A percentile compares a stretch with the other conserved stretches of the same genome.
phyloP scores from a whole-genome alignment of 305 asterid genomes.

The Fraxinus sp. region DNA sequence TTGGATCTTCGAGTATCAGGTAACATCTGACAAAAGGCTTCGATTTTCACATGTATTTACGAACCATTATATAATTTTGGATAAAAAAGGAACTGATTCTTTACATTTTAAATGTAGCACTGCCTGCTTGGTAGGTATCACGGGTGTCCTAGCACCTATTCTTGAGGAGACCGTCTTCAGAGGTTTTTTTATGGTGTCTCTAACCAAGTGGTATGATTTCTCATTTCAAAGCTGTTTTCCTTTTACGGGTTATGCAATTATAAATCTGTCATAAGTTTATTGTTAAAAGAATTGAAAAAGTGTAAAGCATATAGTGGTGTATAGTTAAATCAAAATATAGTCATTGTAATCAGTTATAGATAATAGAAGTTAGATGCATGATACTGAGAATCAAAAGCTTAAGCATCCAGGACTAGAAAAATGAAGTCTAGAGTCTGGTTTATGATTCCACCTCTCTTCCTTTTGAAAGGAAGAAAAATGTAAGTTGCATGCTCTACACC shows the following conservation, averaged over 20 bases:
- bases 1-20: constrained; percentile 89
- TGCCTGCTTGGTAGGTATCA: constrained; percentile 80
- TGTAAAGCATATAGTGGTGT: not conserved
- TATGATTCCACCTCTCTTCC: not conserved
- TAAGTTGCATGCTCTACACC: not conserved
- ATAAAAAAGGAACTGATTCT: constrained; percentile 11
- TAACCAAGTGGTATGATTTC: constrained; percentile 73
- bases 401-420: not conserved
- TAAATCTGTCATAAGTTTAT: not conserved
- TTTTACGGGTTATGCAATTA: not conserved
- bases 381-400: not conserved
- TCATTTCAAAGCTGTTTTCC: constrained; percentile 2
- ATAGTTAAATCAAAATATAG: not conserved
- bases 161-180: constrained; percentile 94
- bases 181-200: constrained; percentile 90
- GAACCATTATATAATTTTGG: constrained; percentile 7
- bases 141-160: constrained; percentile 92
- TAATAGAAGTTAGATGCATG: not conserved
- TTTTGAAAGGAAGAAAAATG: not conserved
- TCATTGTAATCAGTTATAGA: not conserved
- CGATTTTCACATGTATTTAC: not conserved
- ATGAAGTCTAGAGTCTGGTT: not conserved
- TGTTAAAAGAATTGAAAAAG: not conserved
- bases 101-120: constrained; percentile 56
- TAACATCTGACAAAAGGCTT: constrained; percentile 25